phyloP scores from a whole-genome alignment of 495 filamentous ascomycete genomes.

The Daldinia decipiens region DNA sequence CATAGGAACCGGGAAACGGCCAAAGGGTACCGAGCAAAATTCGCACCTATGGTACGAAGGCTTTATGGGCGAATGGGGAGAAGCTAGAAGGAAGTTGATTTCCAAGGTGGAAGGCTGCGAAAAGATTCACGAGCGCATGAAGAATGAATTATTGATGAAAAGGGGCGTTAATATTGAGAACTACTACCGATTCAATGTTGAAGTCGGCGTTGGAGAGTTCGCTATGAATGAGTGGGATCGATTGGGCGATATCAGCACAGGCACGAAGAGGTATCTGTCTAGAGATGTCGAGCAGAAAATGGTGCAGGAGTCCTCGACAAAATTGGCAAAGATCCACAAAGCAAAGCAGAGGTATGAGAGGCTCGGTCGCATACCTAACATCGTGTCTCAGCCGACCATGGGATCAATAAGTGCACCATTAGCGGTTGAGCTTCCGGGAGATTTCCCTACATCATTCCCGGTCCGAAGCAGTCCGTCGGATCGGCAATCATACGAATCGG shows the following conservation, averaged over 20 bases:
- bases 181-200: slow-evolving; percentile 97
- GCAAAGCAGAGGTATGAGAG: slow-evolving; percentile 62
- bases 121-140: slow-evolving; percentile 85
- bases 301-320: slow-evolving; percentile 78
- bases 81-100: slow-evolving; percentile 84
- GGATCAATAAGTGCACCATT: slow-evolving; percentile 52
- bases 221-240: slow-evolving; percentile 99
- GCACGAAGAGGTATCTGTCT: slow-evolving; percentile 83
- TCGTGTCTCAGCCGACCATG: slow-evolving; percentile 47
- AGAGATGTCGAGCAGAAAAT: slow-evolving; percentile 77
- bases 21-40: slow-evolving; percentile 72
- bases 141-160: slow-evolving; percentile 75
- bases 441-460: slow-evolving; percentile 51
- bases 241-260: slow-evolving; percentile 90
- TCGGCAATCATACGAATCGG: slow-evolving; percentile 61
- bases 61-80: slow-evolving; percentile 90
- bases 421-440: slow-evolving; percentile 61
- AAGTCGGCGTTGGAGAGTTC: slow-evolving; percentile 96
- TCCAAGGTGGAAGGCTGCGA: slow-evolving; percentile 96
- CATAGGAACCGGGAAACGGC: slow-evolving; percentile 91
- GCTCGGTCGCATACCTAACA: slow-evolving; percentile 44
- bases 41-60: slow-evolving; percentile 90
- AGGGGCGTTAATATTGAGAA: slow-evolving; percentile 86
- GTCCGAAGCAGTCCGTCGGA: slow-evolving; percentile 48
- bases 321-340: slow-evolving; percentile 83